A percentile compares a stretch with the other conserved stretches of the same genome.
Conservation (phyloP, 148 eudicot genomes). For the Rhododendron mucronatum region DNA sequence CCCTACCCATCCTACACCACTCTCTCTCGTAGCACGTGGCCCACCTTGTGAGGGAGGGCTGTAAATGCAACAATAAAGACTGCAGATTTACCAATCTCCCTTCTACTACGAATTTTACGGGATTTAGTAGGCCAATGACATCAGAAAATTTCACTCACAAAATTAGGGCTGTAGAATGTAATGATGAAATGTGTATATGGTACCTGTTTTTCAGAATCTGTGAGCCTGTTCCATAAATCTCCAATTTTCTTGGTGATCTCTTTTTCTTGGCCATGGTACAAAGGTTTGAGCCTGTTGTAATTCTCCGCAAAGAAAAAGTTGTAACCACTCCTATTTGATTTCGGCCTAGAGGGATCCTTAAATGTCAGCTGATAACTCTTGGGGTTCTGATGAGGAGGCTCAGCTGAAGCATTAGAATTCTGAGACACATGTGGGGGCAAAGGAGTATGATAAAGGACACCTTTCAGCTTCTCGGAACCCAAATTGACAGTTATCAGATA, state of each 20-base stretch:
- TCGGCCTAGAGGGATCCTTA: constrained; percentile 50
- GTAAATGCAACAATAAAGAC: not conserved
- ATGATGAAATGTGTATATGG: not conserved
- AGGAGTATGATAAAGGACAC: constrained; percentile 71
- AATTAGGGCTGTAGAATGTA: not conserved
- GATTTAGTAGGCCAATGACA: not conserved
- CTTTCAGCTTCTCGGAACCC: constrained; percentile 67
- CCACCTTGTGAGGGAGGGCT: not conserved
- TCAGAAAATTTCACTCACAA: not conserved
- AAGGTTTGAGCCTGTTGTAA: constrained; percentile 43
- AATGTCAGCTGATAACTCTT: constrained; percentile 40
- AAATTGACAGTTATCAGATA: constrained; percentile 56
- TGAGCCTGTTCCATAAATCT: constrained; percentile 40
- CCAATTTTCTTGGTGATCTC: constrained; percentile 48
- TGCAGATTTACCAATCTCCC: not conserved
- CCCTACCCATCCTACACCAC: not conserved
- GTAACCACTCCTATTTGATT: constrained; percentile 48
- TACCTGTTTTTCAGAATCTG: constrained; percentile 75
- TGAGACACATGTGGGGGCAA: constrained; percentile 22
- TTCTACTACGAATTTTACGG: too few species aligned
- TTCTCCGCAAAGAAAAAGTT: constrained; percentile 49
- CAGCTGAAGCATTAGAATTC: constrained; percentile 23
- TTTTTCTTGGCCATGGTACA: constrained; percentile 49
- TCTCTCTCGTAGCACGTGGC: not conserved
- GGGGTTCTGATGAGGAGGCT: constrained; percentile 26